Base-by-base conservation (phyloP, 495 filamentous ascomycete genomes). In the Penicillium dipodomyicola region DNA sequence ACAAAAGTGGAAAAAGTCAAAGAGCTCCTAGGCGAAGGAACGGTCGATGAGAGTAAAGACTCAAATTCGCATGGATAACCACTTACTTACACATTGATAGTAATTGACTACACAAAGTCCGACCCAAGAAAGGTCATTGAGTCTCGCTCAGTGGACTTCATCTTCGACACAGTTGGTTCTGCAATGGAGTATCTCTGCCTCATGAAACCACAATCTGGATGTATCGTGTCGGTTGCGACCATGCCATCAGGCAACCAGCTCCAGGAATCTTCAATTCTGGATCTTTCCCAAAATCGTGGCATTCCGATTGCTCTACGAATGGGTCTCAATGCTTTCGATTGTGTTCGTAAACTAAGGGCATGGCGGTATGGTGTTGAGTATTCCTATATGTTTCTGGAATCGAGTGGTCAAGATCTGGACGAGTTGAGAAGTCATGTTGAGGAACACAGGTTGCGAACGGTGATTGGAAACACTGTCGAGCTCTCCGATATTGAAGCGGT, bases 71-170 rank as follows among this genome's bases (percentile, higher is more conserved):
- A 67, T 17, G 56, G 6, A 49, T 29, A 43, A 11, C 9, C n/a
- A 68, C 57, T 47, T 47, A 5, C 63, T 49, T 20, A 33, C 10
- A 70, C 61, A 14, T 30, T 30, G 58, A 68, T 3, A 67, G 65
- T 78, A n/a, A 63, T 84, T 42, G 80, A 83, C 56, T 84, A 83
- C 56, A 75, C 65, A 41, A 77, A 68, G 54, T 46, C 61, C 27
- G 65, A 79, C 30, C 69, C 80, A 12, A 62, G 72, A 22, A 47
- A 71, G 5, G 69, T 27, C 19, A 69, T 83, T 1, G 69, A 68
- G 1, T 62, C 69, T 11, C 72, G 73, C 14, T 75, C 64, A 8
- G 74, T 83, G 17, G 81, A 85, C 61, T 74, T 81, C 58, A 68
- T 83, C 40, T 77, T 77, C 46, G 82, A 83, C 60, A 82, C 81